Conservation (phyloP, 192 early-diverging fungal genomes). For the Obelidium mucronatum region DNA sequence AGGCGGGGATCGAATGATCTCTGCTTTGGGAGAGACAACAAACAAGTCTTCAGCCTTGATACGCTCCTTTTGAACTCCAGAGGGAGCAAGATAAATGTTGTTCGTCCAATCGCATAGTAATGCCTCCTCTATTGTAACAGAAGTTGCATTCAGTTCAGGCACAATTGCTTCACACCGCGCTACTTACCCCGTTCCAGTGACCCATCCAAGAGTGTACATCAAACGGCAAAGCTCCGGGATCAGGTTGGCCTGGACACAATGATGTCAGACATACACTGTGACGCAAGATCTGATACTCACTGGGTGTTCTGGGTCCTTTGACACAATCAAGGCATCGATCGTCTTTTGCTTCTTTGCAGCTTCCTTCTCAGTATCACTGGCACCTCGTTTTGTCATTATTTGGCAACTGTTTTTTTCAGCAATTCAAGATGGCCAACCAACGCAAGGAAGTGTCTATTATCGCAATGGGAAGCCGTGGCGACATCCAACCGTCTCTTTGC, state of each 20-base stretch:
- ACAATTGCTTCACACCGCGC: neutral
- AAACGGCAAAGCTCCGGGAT: slow-evolving; percentile 91
- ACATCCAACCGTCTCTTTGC: slow-evolving; percentile 9
- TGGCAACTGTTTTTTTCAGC: neutral
- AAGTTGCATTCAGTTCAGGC: neutral
- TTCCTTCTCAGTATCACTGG: neutral
- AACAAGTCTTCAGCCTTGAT: slow-evolving; percentile 87
- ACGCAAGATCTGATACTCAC: neutral
- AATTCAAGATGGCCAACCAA: neutral
- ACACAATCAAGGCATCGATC: slow-evolving; percentile 23
- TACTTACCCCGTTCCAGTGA: slow-evolving; percentile 90
- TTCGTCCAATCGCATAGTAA: slow-evolving; percentile 55
- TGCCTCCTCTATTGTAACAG: slow-evolving; percentile 38
- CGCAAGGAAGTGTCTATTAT: neutral
- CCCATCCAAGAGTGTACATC: slow-evolving; percentile 93
- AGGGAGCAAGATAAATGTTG: slow-evolving; percentile 87
- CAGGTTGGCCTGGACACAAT: slow-evolving; percentile 67
- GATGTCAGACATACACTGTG: slow-evolving; percentile 14
- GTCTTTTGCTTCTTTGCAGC: neutral
- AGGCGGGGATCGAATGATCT: slow-evolving; percentile 73
- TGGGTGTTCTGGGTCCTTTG: slow-evolving; percentile 41
- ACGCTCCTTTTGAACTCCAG: slow-evolving; percentile 95
- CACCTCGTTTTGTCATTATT: neutral
- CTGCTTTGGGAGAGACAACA: slow-evolving; percentile 71
- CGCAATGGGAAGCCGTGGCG: neutral